phyloP scores from a whole-genome alignment of 208 protist species.

The Zelonia costaricensis region DNA sequence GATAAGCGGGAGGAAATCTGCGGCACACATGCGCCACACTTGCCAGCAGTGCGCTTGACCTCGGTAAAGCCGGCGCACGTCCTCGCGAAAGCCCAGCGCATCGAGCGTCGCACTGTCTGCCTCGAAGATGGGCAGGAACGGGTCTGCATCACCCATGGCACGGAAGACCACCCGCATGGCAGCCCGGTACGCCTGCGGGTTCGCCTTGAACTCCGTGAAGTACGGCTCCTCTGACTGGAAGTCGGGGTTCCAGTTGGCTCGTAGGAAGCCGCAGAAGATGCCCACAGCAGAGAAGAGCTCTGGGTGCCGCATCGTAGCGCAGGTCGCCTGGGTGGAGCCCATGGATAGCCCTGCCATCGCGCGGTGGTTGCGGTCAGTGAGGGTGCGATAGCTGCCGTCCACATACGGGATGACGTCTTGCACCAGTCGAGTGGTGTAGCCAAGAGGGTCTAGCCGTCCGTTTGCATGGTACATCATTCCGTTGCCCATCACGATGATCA shows the following conservation, averaged over 20 bases:
- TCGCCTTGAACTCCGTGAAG: constrained; percentile 4
- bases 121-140: constrained; percentile 1
- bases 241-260: constrained; percentile 9
- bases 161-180: constrained; percentile 27
- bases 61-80: constrained; percentile 8
- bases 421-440: constrained; percentile 21
- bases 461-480: constrained; percentile 25
- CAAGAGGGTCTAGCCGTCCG: constrained; percentile 2
- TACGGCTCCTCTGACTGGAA: constrained; percentile 2
- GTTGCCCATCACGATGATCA: constrained; percentile 32
- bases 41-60: constrained; percentile 29
- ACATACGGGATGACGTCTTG: constrained; percentile 35
- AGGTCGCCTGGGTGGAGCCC: constrained; percentile 31
- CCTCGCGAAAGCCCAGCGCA: constrained; percentile 8
- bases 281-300: constrained; percentile 24
- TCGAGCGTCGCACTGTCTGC: constrained; percentile 22
- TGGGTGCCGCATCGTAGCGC: constrained; percentile 10
- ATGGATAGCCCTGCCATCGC: constrained; percentile 33
- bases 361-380: constrained; percentile 10
- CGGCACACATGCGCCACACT: constrained; percentile 21
- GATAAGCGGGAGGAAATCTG: constrained; percentile 25
- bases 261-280: constrained; percentile 33
- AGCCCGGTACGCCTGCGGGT: constrained; percentile 17
- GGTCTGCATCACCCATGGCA: constrained; percentile 21
- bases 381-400: constrained; percentile 19